Percentiles rank a stretch among this genome's conserved stretches.
Evolutionary conservation across 2,329 filamentous ascomycete genomes (phyloP).

Genomic region (Aquanectria penicillioides): DNA sequence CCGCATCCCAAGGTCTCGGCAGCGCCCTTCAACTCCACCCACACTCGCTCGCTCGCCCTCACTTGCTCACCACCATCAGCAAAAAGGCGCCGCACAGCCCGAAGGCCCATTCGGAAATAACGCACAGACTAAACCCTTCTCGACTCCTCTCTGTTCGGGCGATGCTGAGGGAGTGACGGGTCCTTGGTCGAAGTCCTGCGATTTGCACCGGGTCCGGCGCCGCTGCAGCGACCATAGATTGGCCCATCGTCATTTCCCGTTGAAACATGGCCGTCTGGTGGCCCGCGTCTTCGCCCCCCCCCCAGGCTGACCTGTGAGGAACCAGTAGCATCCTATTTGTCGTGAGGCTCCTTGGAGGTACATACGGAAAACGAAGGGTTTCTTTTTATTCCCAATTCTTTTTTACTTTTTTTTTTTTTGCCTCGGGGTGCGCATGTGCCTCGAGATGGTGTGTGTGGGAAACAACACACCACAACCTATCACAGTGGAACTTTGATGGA

Average conservation of each 20-base stretch:
- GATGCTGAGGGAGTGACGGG: too few species aligned
- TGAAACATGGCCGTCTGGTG: slow-evolving; percentile 43
- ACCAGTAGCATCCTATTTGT: slow-evolving; percentile 5
- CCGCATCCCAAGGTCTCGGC: slow-evolving; percentile 36
- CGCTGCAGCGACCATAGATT: slow-evolving; percentile 36
- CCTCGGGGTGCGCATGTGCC: too few species aligned
- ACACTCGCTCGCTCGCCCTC: slow-evolving; percentile 9
- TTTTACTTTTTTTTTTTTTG: too few species aligned
- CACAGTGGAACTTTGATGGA: too few species aligned
- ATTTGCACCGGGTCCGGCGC: slow-evolving; percentile 25
- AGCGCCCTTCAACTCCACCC: slow-evolving; percentile 21
- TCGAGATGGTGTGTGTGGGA: too few species aligned
- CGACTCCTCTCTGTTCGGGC: neutral
- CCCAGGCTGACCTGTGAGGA: neutral
- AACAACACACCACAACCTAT: too few species aligned
- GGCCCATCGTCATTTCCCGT: slow-evolving; percentile 42
- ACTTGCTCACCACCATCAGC: too few species aligned
- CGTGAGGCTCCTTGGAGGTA: neutral
- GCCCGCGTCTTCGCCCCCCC: slow-evolving; percentile 18
- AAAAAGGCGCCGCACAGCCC: too few species aligned
- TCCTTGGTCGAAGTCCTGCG: neutral
- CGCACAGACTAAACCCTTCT: neutral
- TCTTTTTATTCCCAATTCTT: too few species aligned
- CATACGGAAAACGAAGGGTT: too few species aligned
- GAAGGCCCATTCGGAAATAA: too few species aligned